Conservation (phyloP, 164 flowering plant genomes). For the Malania oleifera region DNA sequence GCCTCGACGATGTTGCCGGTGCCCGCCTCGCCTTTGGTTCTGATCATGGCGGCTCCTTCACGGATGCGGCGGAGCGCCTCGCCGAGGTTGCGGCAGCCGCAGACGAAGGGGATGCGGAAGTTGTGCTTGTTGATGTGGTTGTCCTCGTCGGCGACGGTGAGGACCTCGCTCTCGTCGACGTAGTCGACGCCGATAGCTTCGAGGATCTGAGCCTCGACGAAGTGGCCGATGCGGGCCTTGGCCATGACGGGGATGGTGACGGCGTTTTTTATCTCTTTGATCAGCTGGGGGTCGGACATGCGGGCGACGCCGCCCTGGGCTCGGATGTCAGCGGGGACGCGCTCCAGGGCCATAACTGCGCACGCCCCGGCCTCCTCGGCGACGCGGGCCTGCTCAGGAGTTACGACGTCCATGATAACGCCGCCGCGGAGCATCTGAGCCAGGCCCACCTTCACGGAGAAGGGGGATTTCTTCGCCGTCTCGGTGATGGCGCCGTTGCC, state of each 20-base stretch:
- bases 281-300: constrained; percentile 64
- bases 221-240: constrained; percentile 68
- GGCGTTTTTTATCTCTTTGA: constrained; percentile 60
- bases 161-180: constrained; percentile 58
- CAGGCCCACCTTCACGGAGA: constrained; percentile 69
- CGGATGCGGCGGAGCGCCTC: constrained; percentile 60
- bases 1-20: constrained; percentile 69
- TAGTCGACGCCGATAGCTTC: constrained; percentile 67
- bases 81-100: constrained; percentile 72
- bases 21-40: constrained; percentile 77
- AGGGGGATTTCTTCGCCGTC: constrained; percentile 55
- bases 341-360: constrained; percentile 69
- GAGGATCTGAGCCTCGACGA: constrained; percentile 70
- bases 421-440: constrained; percentile 86
- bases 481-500: constrained; percentile 13
- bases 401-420: constrained; percentile 75
- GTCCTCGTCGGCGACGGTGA: constrained; percentile 52
- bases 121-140: constrained; percentile 75
- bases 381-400: constrained; percentile 59
- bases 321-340: constrained; percentile 69
- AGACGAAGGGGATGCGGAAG: constrained; percentile 72
- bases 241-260: constrained; percentile 80
- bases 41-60: constrained; percentile 75
- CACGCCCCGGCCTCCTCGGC: constrained; percentile 82
- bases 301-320: constrained; percentile 75